Percentiles rank a stretch among this genome's conserved stretches.
Evolutionary conservation across 2,329 filamentous ascomycete species (phyloP).

Genomic region (Aspergillus sp.): DNA sequence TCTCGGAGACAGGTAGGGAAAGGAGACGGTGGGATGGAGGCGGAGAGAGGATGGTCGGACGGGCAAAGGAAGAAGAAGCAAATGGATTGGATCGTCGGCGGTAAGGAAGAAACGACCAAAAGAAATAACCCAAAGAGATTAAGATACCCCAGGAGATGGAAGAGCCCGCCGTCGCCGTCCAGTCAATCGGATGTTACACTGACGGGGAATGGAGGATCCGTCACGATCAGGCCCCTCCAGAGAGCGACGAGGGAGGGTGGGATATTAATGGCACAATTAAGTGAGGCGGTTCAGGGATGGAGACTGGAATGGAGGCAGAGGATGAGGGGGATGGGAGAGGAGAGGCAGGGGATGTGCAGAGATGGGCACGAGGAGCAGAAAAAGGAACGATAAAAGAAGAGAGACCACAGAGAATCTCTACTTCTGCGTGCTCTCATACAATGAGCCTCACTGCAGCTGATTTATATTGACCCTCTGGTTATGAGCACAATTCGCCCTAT

Average conservation of each 20-base stretch:
- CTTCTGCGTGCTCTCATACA: background rate
- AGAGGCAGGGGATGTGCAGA: background rate
- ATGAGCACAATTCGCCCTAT: background rate
- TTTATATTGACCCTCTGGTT: background rate
- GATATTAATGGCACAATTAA: slow-evolving; percentile 15
- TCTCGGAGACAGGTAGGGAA: slow-evolving; percentile 11
- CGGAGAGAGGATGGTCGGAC: slow-evolving; percentile 8
- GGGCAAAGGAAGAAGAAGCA: slow-evolving; percentile 18
- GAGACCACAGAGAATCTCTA: background rate
- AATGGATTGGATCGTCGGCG: slow-evolving; percentile 19
- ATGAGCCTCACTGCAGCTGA: slow-evolving; percentile 1
- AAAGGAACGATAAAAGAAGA: background rate
- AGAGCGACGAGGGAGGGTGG: slow-evolving; percentile 1
- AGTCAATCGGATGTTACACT: slow-evolving; percentile 25
- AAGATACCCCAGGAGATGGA: background rate
- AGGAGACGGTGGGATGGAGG: slow-evolving; percentile 2
- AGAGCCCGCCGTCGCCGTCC: slow-evolving; percentile 5
- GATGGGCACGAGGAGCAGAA: background rate
- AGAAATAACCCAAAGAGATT: slow-evolving; percentile 10
- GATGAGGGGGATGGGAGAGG: background rate
- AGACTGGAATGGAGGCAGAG: background rate
- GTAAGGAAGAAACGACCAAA: slow-evolving; percentile 12
- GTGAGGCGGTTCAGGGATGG: slow-evolving; percentile 13
- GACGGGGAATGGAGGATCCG: slow-evolving; percentile 11
- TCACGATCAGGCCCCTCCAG: slow-evolving; percentile 4